Base-by-base conservation (phyloP, 2,329 filamentous ascomycete genomes). In the Penicillium psychrosexuale region DNA sequence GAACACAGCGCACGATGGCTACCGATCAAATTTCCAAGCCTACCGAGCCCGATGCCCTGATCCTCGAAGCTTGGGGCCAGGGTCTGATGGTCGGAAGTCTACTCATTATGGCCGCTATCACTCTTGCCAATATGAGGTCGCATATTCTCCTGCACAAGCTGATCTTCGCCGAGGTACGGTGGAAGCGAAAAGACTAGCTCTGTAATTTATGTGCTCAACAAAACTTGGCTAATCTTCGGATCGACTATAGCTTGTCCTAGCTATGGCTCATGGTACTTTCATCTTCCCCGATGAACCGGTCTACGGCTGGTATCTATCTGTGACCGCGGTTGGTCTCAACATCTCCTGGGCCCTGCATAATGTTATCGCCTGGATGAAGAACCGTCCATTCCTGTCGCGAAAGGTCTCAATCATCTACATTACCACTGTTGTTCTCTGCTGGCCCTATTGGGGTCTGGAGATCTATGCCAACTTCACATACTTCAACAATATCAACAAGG, bases 291-390 rank as follows among this genome's bases (percentile, higher is more conserved):
- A 78, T 57, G 76, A 75, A 8, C 81, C 82, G 0, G 74, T 75
- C 3, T 85, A 84, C 64, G 83, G 82, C 46, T 87, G 84, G 84
- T 87, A 85, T 69, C 75, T 87, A 3, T 84, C 82, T 1, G 74
- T 78, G 24, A 84, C 82, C 2, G 84, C 82, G 8, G 80, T 86
- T 8, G 78, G 82, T 17, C 77, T 88, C 24, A 85, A 85, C 59
- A 72, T 79, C n/a, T 85, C 82, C 3, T 87, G 84, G 82, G 79
- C 76, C 12, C 70, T 88, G 8, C 85, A 88, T 68, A 88, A 87
- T 59, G 77, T 87, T 56, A 83, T 88, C 56, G 79, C 84, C 0
- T 88, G 84, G 85, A 80, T 88, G 69, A 87, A 87, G 69, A 84
- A 82, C 58, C 80, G 78, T 50, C 84, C 84, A 0, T 86, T 86